These are phyloP conservation scores for Termitomyces sp. DNA, from an alignment of 1,284 basidiomycete species.

Conservation along the genomic window DNA sequence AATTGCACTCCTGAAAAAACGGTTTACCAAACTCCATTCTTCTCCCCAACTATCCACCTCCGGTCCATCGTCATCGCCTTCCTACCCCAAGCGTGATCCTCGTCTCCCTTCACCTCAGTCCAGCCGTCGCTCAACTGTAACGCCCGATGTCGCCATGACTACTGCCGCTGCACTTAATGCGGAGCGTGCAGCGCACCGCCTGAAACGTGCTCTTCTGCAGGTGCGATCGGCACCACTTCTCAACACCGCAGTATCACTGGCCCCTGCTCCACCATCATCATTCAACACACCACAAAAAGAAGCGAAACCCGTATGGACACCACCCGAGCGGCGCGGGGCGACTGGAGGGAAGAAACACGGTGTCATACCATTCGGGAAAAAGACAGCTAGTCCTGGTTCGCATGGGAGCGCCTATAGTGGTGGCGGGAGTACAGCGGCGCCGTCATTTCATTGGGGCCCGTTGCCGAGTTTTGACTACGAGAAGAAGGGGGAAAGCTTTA, in stretches of 20 bases:
- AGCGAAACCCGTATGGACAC: conserved; percentile 14
- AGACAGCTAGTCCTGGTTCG: conserved; percentile 27
- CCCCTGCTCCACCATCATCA: conserved; percentile 33
- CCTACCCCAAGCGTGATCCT: conserved; percentile 30
- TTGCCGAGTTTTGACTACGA: conserved; percentile 39
- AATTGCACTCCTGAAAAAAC: conserved; percentile 48
- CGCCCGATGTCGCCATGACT: conserved; percentile 60
- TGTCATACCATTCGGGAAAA: conserved; percentile 32
- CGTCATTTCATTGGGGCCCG: conserved; percentile 61
- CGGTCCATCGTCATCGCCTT: conserved; percentile 15
- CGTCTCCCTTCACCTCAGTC: conserved; percentile 32
- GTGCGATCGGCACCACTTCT: conserved; percentile 60
- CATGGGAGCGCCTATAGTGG: not conserved
- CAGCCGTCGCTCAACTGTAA: conserved; percentile 40
- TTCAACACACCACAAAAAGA: conserved; percentile 35
- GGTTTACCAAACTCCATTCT: conserved; percentile 48
- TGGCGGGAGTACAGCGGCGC: conserved; percentile 1
- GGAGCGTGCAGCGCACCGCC: conserved; percentile 62
- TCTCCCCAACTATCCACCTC: conserved; percentile 19
- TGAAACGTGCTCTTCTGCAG: conserved; percentile 64
- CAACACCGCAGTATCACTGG: conserved; percentile 47
- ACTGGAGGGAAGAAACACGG: conserved; percentile 36
- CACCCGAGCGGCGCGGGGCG: conserved; percentile 28
- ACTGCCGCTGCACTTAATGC: conserved; percentile 77
- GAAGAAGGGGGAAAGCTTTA: conserved; percentile 18